phyloP scores from a whole-genome alignment of 2,329 filamentous ascomycete species.

The Colletotrichum sp. region DNA sequence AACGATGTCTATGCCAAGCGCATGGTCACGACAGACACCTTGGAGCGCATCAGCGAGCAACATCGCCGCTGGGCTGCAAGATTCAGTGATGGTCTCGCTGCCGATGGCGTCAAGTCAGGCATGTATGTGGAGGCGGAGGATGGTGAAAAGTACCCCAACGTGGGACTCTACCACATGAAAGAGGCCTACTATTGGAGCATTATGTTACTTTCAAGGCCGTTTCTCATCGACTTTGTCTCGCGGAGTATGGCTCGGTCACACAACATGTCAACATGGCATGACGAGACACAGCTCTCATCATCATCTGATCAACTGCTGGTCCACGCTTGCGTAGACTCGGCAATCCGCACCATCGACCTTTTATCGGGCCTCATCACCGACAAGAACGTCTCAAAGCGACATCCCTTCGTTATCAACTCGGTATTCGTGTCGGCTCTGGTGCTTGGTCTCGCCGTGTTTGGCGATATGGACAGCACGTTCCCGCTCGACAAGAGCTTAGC shows the following conservation, averaged over 20 bases:
- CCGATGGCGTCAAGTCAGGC: slow-evolving; percentile 20
- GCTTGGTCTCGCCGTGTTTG: slow-evolving; percentile 47
- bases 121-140: slow-evolving; percentile 16
- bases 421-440: slow-evolving; percentile 49
- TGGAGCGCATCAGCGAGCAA: slow-evolving; percentile 29
- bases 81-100: slow-evolving; percentile 19
- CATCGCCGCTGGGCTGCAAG: slow-evolving; percentile 28
- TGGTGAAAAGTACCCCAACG: slow-evolving; percentile 25
- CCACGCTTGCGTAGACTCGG: slow-evolving; percentile 37
- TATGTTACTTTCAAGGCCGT: slow-evolving; percentile 39
- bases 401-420: slow-evolving; percentile 50
- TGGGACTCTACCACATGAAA: slow-evolving; percentile 35
- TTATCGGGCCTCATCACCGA: slow-evolving; percentile 37
- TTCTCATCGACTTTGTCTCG: slow-evolving; percentile 33
- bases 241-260: slow-evolving; percentile 7
- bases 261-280: neutral
- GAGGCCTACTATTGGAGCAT: slow-evolving; percentile 42
- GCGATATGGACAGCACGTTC: slow-evolving; percentile 42
- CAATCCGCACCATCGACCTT: slow-evolving; percentile 39
- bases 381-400: slow-evolving; percentile 39
- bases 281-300: neutral
- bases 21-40: slow-evolving; percentile 27
- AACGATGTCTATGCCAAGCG: slow-evolving; percentile 37
- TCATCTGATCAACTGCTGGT: slow-evolving; percentile 28
- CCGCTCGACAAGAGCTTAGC: slow-evolving; percentile 30